Conservation (phyloP, 768 basidiomycete genomes). For the Boletus rubroflammeus region DNA sequence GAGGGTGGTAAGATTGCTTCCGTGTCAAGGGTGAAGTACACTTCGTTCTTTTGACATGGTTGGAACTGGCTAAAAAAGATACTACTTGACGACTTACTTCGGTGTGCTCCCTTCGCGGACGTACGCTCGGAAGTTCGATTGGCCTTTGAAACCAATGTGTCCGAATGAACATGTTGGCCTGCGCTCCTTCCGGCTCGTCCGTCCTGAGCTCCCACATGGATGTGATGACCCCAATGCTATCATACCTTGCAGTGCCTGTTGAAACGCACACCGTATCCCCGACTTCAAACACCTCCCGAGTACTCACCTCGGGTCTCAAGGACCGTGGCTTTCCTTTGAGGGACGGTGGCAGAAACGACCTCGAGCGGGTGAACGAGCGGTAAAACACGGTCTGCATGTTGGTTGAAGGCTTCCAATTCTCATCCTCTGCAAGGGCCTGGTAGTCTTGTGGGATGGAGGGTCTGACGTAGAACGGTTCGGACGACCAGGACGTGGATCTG, state of each 20-base stretch:
- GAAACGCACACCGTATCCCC: constrained; percentile 69
- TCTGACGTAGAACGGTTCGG: constrained; percentile 22
- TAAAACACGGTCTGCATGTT: constrained; percentile 29
- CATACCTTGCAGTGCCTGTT: constrained; percentile 39
- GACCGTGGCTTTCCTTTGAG: constrained; percentile 11
- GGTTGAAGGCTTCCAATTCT: constrained; percentile 18
- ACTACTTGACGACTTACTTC: constrained; percentile 42
- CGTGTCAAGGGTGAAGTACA: constrained; percentile 60
- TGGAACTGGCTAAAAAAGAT: background rate
- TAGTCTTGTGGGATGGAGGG: constrained; percentile 26
- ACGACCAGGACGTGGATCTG: constrained; percentile 27
- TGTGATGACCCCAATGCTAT: constrained; percentile 67
- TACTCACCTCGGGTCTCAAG: constrained; percentile 4
- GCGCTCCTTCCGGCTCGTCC: constrained; percentile 28
- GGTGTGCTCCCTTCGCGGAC: constrained; percentile 56
- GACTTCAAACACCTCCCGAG: constrained; percentile 40
- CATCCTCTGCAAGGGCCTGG: constrained; percentile 25
- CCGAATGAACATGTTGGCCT: constrained; percentile 48
- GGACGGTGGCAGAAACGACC: constrained; percentile 14
- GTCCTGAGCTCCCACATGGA: constrained; percentile 58
- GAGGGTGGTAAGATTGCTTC: constrained; percentile 48
- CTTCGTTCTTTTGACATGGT: constrained; percentile 55
- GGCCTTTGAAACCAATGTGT: constrained; percentile 79
- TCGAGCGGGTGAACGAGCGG: constrained; percentile 26
- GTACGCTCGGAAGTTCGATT: constrained; percentile 53